Conservation (phyloP, 1,284 basidiomycete species). For the Leccinum fallax region DNA sequence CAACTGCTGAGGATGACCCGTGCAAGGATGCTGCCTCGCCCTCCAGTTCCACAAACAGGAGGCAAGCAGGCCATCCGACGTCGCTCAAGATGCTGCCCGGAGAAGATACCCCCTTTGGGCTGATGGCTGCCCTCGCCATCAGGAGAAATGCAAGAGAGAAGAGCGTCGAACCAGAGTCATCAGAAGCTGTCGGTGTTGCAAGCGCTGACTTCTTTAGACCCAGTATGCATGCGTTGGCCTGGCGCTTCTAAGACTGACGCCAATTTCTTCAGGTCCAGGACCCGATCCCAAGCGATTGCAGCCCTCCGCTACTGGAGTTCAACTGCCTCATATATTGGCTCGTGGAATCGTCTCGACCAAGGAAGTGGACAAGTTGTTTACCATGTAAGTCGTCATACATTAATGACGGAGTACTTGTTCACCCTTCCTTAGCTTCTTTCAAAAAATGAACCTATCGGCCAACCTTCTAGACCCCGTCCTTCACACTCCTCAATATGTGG, state of each 20-base stretch:
- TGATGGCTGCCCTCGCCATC: slow-evolving; percentile 66
- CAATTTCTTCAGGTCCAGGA: slow-evolving; percentile 42
- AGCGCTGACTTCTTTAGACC: slow-evolving; percentile 64
- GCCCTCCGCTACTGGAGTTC: slow-evolving; percentile 41
- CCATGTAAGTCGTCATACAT: slow-evolving; percentile 55
- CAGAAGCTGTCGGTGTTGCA: slow-evolving; percentile 61
- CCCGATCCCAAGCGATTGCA: slow-evolving; percentile 41
- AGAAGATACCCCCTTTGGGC: slow-evolving; percentile 65
- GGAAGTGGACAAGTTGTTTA: slow-evolving; percentile 79
- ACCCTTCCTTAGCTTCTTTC: slow-evolving; percentile 58
- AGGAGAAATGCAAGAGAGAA: slow-evolving; percentile 46
- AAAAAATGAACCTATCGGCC: slow-evolving; percentile 72
- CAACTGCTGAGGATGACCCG: slow-evolving; percentile 35
- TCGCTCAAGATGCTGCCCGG: slow-evolving; percentile 57
- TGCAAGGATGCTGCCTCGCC: slow-evolving; percentile 28
- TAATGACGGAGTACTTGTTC: slow-evolving; percentile 4
- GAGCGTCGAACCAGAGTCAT: slow-evolving; percentile 45
- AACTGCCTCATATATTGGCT: slow-evolving; percentile 69
- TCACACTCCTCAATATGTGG: slow-evolving; percentile 73
- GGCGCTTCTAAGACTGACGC: background rate
- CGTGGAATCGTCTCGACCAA: slow-evolving; percentile 66
- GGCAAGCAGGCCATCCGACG: slow-evolving; percentile 31
- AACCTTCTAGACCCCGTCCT: slow-evolving; percentile 74
- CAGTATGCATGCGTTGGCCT: slow-evolving; percentile 45
- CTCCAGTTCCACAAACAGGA: slow-evolving; percentile 30